Evolutionary conservation across 2,329 filamentous ascomycete species (phyloP).

Genomic region (Apiospora pterosperma): DNA sequence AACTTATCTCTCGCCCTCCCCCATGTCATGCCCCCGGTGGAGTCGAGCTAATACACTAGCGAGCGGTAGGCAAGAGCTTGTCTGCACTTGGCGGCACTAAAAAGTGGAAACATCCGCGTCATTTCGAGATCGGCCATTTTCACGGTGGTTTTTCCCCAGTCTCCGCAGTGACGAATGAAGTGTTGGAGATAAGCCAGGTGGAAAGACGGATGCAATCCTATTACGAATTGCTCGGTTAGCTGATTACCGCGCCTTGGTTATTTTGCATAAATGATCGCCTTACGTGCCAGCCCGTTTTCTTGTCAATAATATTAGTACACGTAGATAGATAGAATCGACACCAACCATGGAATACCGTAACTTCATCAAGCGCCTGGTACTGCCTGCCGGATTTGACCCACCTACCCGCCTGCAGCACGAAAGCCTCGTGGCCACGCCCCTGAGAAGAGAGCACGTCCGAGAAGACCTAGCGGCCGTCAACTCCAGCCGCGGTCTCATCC

Average conservation of each 20-base stretch:
- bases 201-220: neutral
- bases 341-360: neutral
- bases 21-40: neutral
- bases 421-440: neutral
- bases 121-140: neutral
- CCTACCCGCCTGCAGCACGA: neutral
- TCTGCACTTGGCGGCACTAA: neutral
- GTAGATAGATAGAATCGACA: neutral
- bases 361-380: neutral
- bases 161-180: neutral
- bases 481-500: neutral
- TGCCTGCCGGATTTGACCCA: neutral
- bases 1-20: neutral
- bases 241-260: neutral
- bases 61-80: neutral
- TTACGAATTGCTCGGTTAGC: too few relatives aligned
- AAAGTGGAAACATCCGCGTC: neutral
- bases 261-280: neutral
- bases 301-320: too few relatives aligned
- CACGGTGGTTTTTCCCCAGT: neutral
- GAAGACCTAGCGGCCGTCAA: slow-evolving; percentile 4
- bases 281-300: neutral
- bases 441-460: neutral
- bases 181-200: neutral
- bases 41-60: neutral